phyloP scores from a whole-genome alignment of 1,284 basidiomycete genomes.

The Cryptococcus depauperatus region DNA sequence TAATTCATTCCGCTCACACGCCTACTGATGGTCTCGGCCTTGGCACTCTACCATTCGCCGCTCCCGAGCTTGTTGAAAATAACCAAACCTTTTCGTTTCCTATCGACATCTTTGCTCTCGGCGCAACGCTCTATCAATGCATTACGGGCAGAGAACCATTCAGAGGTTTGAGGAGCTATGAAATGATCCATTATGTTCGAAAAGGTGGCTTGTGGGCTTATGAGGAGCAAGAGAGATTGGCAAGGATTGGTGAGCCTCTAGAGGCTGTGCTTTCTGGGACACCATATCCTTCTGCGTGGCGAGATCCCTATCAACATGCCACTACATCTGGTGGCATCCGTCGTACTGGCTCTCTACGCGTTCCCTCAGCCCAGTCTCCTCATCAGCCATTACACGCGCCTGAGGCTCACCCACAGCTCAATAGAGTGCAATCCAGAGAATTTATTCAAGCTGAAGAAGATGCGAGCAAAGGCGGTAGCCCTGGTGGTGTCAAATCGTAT shows the following conservation, averaged over 20 bases:
- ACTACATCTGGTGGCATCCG: conserved; percentile 13
- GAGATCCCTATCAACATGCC: conserved; percentile 7
- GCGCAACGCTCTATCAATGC: conserved; percentile 47
- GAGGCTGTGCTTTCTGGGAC: conserved; percentile 12
- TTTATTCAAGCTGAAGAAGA: conserved; percentile 29
- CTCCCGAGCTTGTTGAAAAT: conserved; percentile 48
- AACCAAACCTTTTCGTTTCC: conserved; percentile 45
- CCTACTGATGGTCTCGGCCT: conserved; percentile 47
- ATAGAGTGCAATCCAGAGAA: conserved; percentile 27
- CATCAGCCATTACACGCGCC: conserved; percentile 6
- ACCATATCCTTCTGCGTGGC: conserved; percentile 36
- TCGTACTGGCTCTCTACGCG: conserved; percentile 29
- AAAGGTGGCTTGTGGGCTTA: conserved; percentile 47
- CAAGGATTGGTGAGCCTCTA: conserved; percentile 20
- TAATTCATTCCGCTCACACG: conserved; percentile 41
- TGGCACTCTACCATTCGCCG: conserved; percentile 49
- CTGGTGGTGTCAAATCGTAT: conserved; percentile 30
- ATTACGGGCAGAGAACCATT: conserved; percentile 48
- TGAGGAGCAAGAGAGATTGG: conserved; percentile 42
- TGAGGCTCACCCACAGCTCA: conserved; percentile 6
- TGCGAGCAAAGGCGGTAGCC: conserved; percentile 13
- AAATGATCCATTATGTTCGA: conserved; percentile 47
- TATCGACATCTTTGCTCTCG: conserved; percentile 49
- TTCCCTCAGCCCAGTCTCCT: conserved; percentile 12
- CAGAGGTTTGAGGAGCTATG: conserved; percentile 40